phyloP scores from a whole-genome alignment of 176 grass and related monocot species.

The Oryza glaberrima region DNA sequence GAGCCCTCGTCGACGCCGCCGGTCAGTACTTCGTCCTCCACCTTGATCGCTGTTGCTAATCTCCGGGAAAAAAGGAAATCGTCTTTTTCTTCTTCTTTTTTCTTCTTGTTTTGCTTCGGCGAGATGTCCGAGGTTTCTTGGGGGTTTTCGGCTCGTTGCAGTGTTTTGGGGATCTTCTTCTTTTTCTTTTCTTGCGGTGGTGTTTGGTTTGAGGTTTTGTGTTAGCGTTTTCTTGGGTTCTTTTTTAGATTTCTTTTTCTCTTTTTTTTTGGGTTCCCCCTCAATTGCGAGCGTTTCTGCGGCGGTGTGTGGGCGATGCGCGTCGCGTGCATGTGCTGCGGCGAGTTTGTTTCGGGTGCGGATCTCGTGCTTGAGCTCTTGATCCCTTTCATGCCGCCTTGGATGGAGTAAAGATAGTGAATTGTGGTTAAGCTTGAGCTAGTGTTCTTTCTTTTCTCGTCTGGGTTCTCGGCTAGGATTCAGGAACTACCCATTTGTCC shows the following conservation, averaged over 20 bases:
- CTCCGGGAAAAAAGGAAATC: background rate
- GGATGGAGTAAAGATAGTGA: background rate
- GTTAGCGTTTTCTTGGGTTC: background rate
- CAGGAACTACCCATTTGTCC: background rate
- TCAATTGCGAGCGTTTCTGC: background rate
- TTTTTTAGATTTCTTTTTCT: constrained; percentile 1
- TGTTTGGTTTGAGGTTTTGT: background rate
- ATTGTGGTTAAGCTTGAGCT: background rate
- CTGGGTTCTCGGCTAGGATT: background rate
- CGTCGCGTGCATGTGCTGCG: background rate
- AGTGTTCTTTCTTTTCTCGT: background rate
- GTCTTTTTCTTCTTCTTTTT: no score
- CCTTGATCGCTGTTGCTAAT: background rate
- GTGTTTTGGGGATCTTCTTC: background rate
- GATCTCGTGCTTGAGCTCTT: constrained; percentile 25
- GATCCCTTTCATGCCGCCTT: background rate
- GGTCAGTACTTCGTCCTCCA: constrained; percentile 29
- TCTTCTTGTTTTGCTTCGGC: background rate
- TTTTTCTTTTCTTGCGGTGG: background rate
- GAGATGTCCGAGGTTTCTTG: background rate
- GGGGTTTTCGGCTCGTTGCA: background rate
- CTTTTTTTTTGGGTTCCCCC: background rate
- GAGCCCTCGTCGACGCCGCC: constrained; percentile 28
- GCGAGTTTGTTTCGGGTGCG: background rate
- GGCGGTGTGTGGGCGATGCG: background rate